Conservation (phyloP, 352 stramenopile species). For the Pythium aristosporum region DNA sequence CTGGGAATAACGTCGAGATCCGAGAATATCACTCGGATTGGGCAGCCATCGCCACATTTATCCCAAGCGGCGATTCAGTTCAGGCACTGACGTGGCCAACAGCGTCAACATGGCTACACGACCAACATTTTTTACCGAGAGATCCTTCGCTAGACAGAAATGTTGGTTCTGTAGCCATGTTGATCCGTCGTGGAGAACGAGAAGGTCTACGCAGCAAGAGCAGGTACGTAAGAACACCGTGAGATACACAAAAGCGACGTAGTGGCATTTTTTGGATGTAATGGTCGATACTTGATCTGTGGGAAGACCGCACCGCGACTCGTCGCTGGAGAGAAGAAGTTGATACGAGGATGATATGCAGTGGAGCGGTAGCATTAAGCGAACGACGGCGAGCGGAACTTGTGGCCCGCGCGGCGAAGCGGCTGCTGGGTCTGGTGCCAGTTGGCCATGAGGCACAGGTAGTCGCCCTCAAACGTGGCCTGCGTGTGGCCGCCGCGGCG, state of each 20-base stretch:
- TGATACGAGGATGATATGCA: not conserved
- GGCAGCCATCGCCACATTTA: too few species aligned
- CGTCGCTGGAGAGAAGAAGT: not conserved
- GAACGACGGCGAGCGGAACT: slow-evolving; percentile 77
- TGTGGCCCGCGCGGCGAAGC: slow-evolving; percentile 50
- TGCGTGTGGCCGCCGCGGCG: slow-evolving; percentile 82
- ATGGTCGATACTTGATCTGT: not conserved
- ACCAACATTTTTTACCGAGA: too few species aligned
- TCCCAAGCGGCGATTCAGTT: too few species aligned
- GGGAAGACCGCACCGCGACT: not conserved
- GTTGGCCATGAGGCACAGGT: slow-evolving; percentile 85
- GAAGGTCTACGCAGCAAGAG: too few species aligned
- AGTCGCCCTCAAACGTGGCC: slow-evolving; percentile 83
- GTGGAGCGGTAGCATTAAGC: slow-evolving; percentile 31
- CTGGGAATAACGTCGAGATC: not conserved
- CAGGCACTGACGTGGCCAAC: too few species aligned
- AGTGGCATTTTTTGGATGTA: not conserved
- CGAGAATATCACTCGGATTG: not conserved
- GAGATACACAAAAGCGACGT: not conserved
- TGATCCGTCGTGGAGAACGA: too few species aligned
- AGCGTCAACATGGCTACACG: too few species aligned
- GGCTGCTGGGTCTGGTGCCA: slow-evolving; percentile 50
- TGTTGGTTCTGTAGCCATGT: too few species aligned
- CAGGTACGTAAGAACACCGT: too few species aligned
- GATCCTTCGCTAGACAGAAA: too few species aligned